Percentiles rank a stretch among this genome's conserved stretches.
Evolutionary conservation across 108 stramenopile species (phyloP).

Genomic region (Chaetoceros tenuissimus): DNA sequence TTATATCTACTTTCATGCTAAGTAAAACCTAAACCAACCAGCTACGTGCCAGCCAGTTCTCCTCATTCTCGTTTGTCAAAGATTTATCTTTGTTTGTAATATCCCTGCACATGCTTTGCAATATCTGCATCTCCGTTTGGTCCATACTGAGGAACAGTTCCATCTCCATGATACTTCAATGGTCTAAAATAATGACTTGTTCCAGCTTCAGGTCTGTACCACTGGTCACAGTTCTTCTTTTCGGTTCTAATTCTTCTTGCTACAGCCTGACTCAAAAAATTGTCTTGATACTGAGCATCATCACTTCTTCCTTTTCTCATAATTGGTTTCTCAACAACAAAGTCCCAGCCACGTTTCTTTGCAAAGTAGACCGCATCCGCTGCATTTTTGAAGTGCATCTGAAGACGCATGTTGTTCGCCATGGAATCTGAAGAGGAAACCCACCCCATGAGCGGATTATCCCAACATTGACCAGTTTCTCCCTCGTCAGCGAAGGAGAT

Average conservation of each 20-base stretch:
- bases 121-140: conserved; percentile 43
- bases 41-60: no score
- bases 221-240: conserved; percentile 60
- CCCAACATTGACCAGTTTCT: conserved; percentile 60
- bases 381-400: conserved; percentile 75
- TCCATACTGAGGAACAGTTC: conserved; percentile 70
- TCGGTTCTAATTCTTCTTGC: conserved; percentile 51
- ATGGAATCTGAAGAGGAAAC: conserved; percentile 87
- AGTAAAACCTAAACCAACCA: no score
- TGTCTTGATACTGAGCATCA: conserved; percentile 79
- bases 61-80: no score
- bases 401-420: conserved; percentile 54
- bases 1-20: no score
- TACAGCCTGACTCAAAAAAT: conserved; percentile 74
- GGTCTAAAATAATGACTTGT: conserved; percentile 80
- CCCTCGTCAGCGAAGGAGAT: conserved; percentile 74
- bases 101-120: conserved; percentile 45
- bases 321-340: conserved; percentile 64
- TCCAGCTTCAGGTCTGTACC: conserved; percentile 58
- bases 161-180: conserved; percentile 83
- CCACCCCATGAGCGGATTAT: conserved; percentile 97
- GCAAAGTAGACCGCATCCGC: conserved; percentile 87
- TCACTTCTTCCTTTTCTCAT: conserved; percentile 50
- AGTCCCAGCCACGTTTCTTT: conserved; percentile 90
- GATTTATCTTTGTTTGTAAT: conserved; percentile 80